phyloP scores from a whole-genome alignment of 2,329 filamentous ascomycete genomes.

The Talaromyces islandicus region DNA sequence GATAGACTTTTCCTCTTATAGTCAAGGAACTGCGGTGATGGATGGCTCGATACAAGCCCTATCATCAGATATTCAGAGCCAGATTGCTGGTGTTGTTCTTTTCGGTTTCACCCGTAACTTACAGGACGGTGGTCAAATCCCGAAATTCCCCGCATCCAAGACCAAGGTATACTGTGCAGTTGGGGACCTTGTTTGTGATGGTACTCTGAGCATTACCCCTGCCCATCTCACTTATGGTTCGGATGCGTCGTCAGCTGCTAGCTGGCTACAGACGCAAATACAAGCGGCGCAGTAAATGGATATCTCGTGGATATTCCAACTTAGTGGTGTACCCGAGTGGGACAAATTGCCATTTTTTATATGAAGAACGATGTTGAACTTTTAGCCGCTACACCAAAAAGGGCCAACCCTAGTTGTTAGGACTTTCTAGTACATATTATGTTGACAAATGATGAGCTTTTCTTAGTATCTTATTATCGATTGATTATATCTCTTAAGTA shows the following conservation, averaged over 20 bases:
- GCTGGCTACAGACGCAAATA: neutral
- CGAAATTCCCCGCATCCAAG: conserved; percentile 14
- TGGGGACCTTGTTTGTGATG: neutral
- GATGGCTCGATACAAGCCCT: conserved; percentile 7
- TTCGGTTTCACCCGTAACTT: conserved; percentile 39
- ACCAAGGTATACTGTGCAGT: neutral
- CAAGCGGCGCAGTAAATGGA: neutral
- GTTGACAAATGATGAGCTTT: too few relatives aligned
- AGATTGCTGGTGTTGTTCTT: conserved; percentile 36
- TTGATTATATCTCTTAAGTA: too few relatives aligned
- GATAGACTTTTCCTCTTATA: neutral
- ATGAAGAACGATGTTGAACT: too few relatives aligned
- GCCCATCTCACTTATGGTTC: neutral
- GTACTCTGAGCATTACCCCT: neutral
- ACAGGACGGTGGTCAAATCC: conserved; percentile 28
- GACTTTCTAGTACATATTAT: too few relatives aligned
- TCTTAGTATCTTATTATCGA: too few relatives aligned
- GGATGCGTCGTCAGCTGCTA: neutral
- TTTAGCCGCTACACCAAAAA: too few relatives aligned
- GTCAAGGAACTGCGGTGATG: neutral
- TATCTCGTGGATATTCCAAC: too few relatives aligned
- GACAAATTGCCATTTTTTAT: too few relatives aligned
- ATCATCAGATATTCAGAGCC: conserved; percentile 15
- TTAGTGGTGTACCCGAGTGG: too few relatives aligned
- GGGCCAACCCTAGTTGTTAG: too few relatives aligned